Conservation (phyloP, 2,329 filamentous ascomycete genomes). For the Verruconis gallopava region DNA sequence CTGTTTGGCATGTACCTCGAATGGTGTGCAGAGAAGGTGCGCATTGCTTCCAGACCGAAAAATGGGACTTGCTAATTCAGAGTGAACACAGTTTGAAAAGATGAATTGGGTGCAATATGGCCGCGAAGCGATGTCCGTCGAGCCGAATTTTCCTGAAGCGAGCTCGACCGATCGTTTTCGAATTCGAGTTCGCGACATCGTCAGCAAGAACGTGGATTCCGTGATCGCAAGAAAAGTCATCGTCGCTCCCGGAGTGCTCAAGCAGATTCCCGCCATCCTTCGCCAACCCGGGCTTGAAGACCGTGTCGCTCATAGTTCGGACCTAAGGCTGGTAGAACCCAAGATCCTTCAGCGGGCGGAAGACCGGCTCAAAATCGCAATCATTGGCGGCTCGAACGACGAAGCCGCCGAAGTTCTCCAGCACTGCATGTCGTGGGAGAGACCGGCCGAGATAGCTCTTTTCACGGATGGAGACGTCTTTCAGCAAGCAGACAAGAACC, state of each 20-base stretch:
- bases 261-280: slow-evolving; percentile 3
- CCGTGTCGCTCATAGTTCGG: slow-evolving; percentile 4
- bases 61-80: too few relatives aligned
- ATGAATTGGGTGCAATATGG: slow-evolving; percentile 17
- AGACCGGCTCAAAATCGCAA: slow-evolving; percentile 1
- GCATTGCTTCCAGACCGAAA: too few relatives aligned
- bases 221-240: slow-evolving; percentile 8
- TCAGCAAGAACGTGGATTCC: neutral
- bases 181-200: neutral
- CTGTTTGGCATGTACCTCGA: slow-evolving; percentile 17
- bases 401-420: slow-evolving; percentile 9
- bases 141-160: neutral
- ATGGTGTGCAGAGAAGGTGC: slow-evolving; percentile 15
- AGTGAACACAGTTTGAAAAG: slow-evolving; percentile 12
- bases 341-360: neutral
- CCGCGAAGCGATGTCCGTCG: slow-evolving; percentile 12
- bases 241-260: slow-evolving; percentile 2
- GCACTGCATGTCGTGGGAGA: neutral
- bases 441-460: slow-evolving; percentile 1
- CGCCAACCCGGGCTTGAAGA: neutral
- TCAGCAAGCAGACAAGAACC: slow-evolving; percentile 4
- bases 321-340: neutral
- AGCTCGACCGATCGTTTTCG: slow-evolving; percentile 2
- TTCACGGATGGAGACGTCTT: neutral
- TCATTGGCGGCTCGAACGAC: slow-evolving; percentile 7